These are phyloP conservation scores for Scedosporium boydii DNA, from an alignment of 2,329 filamentous ascomycete genomes.

Conservation along the genomic window DNA sequence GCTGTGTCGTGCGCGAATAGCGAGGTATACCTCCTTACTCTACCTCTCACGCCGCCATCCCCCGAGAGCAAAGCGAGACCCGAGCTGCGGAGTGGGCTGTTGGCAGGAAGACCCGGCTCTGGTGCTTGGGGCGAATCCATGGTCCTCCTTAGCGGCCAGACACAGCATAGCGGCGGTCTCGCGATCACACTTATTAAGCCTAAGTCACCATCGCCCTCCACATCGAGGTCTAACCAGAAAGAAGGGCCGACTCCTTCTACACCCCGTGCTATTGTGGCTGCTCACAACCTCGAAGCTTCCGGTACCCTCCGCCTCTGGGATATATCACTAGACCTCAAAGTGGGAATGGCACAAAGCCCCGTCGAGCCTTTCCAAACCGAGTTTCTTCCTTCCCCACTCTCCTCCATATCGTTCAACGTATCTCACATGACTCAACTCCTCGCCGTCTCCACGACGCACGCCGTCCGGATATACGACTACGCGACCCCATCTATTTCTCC, in stretches of 20 bases:
- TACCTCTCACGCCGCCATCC: constrained; percentile 53
- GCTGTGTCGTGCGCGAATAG: constrained; percentile 49
- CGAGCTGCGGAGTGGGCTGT: constrained; percentile 39
- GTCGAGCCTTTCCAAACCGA: constrained; percentile 50
- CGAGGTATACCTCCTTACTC: constrained; percentile 46
- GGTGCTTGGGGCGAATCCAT: constrained; percentile 56
- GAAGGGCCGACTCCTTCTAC: constrained; percentile 18
- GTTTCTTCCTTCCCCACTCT: constrained; percentile 44
- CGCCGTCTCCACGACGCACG: constrained; percentile 43
- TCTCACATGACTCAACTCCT: constrained; percentile 49
- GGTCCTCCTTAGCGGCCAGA: constrained; percentile 42
- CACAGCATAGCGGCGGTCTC: constrained; percentile 42
- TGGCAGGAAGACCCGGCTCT: constrained; percentile 45
- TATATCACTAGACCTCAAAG: constrained; percentile 35
- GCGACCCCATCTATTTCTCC: constrained; percentile 39
- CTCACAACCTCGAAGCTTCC: constrained; percentile 49
- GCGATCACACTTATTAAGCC: constrained; percentile 43
- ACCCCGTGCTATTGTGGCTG: constrained; percentile 45
- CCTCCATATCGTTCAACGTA: constrained; percentile 51
- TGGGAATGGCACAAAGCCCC: constrained; percentile 12
- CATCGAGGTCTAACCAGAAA: constrained; percentile 6
- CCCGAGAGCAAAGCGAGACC: constrained; percentile 46
- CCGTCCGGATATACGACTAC: constrained; percentile 54
- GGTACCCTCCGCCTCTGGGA: constrained; percentile 51
- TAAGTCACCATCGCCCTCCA: constrained; percentile 15